phyloP scores from a whole-genome alignment of 2,329 filamentous ascomycete species.

The Alternaria gaisen region DNA sequence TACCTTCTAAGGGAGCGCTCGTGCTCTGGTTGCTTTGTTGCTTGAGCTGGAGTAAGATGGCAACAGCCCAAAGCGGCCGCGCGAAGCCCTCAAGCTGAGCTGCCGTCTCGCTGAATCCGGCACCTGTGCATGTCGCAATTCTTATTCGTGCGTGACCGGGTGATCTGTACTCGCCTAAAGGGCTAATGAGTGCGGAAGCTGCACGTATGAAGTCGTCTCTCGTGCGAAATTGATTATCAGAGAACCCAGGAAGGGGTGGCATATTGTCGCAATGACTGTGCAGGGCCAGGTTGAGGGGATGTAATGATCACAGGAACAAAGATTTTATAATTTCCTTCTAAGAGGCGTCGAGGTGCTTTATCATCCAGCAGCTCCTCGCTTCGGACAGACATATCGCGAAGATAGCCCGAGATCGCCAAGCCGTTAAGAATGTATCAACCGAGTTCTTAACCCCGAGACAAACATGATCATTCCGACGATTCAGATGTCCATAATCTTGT shows the following conservation, averaged over 20 bases:
- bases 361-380: neutral
- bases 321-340: neutral
- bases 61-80: constrained; percentile 45
- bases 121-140: constrained; percentile 44
- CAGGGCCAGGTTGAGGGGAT: neutral
- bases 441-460: neutral
- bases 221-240: constrained; percentile 38
- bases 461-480: neutral
- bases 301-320: neutral
- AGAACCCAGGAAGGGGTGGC: constrained; percentile 41
- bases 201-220: constrained; percentile 36
- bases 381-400: neutral
- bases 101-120: constrained; percentile 47
- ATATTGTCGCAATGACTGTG: constrained; percentile 20
- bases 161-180: constrained; percentile 41
- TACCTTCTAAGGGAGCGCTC: constrained; percentile 36
- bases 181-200: constrained; percentile 33
- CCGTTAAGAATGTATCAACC: neutral
- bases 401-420: neutral
- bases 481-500: neutral
- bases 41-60: constrained; percentile 33
- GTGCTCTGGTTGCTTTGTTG: constrained; percentile 22
- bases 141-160: constrained; percentile 40
- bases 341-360: neutral
- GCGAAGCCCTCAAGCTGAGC: constrained; percentile 48